Conservation (phyloP, 306 rosid genomes). For the Sicyos edulis region DNA sequence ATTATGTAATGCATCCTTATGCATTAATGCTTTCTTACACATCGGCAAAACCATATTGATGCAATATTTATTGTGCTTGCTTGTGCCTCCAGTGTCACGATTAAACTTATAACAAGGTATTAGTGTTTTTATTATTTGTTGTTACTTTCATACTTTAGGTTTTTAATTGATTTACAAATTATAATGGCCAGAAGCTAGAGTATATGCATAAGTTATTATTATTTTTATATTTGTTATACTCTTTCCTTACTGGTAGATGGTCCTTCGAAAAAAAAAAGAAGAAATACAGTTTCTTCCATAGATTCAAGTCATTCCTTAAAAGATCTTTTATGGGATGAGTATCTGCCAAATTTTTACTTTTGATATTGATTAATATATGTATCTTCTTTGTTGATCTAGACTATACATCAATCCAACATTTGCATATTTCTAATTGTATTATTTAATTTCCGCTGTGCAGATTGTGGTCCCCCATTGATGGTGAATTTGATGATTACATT, state of each 20-base stretch:
- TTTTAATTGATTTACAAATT: slow-evolving; percentile 1
- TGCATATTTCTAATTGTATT: background rate
- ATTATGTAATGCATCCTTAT: background rate
- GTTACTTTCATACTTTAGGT: background rate
- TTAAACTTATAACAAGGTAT: background rate
- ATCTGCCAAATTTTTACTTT: background rate
- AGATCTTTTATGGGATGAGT: background rate
- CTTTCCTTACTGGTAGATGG: too few species aligned
- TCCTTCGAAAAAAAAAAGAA: too few species aligned
- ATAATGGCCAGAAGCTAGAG: background rate
- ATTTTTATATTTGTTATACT: too few species aligned
- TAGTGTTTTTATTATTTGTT: slow-evolving; percentile 1
- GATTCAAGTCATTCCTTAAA: background rate
- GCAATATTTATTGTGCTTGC: background rate
- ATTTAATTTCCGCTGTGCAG: slow-evolving; percentile 30
- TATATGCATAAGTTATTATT: background rate
- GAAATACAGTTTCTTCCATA: too few species aligned
- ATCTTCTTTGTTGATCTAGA: background rate
- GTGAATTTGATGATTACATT: slow-evolving; percentile 95
- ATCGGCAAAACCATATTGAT: background rate
- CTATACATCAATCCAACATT: background rate
- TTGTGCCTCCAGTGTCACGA: background rate
- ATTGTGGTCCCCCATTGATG: slow-evolving; percentile 89
- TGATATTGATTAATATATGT: background rate
- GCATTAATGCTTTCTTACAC: background rate